Base-by-base conservation (phyloP, 2,329 filamentous ascomycete genomes). In the Epichloe coenophiala region DNA sequence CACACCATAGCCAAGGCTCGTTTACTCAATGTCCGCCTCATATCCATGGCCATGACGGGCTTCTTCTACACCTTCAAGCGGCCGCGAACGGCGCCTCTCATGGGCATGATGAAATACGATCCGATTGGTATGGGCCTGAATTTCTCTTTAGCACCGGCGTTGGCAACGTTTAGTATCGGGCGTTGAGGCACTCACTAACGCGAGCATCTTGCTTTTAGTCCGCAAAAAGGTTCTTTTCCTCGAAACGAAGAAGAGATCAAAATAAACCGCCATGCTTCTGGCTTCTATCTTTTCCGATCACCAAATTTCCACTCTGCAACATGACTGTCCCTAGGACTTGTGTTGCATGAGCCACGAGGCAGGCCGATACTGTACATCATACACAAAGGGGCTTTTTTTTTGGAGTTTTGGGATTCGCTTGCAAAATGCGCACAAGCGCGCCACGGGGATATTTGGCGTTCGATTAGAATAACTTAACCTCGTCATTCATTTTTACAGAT, bases 51-150 rank as follows among this genome's bases (percentile, higher is more conserved):
- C 66, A 84, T 95, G 84, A 98, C 93, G 27, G 93, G 93, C 63
- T 98, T 89, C 78, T 98, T 91, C 77, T 90, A 91, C 69, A 94
- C 88, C 49, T 82, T 95, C 68, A 77, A 84, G 59, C 83, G 94
- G 53, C 90, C 89, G 12, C 84, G 93, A 59, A 78, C 80, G 33
- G 77, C 89, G 55, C 76, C 84, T 43, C 90, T 94, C 51, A 79
- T 98, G 71, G 94, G 89, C 73, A 93, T 98, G 88, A 74, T 98
- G 61, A 98, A 98, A 75, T 98, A 98, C 71, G 93, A 98, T 66
- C 93, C 93, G 41, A 90, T 98, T 57, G 84, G 88, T 95, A 81
- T 58, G 65, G n/a, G 33, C 15, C 17, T 23, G 17, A 1, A 13
- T 17, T 0, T 11, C 17, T 17, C n/a, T 21, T 21, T n/a, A 33